These are phyloP conservation scores for Debaryomycetaceae sp. DNA, from an alignment of 1,139 yeast genomes.

Conservation along the genomic window DNA sequence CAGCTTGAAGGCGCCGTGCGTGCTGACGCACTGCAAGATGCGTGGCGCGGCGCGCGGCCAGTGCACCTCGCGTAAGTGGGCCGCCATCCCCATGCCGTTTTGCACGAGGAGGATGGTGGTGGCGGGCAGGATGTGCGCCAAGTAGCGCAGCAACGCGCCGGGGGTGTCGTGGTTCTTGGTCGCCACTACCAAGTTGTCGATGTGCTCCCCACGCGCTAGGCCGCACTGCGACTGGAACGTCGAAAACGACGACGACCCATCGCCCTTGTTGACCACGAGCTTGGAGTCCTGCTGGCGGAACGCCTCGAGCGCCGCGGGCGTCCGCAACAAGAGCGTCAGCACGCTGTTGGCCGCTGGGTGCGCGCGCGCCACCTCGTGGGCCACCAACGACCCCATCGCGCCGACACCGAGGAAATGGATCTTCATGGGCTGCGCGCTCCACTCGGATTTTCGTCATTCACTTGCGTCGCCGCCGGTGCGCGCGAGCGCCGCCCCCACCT, in stretches of 20 bases:
- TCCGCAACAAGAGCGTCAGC: conserved; percentile 39
- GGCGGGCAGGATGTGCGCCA: conserved; percentile 30
- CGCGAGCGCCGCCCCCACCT: too few species aligned
- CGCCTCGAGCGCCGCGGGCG: conserved; percentile 30
- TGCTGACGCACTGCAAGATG: conserved; percentile 68
- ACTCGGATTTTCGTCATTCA: too few species aligned
- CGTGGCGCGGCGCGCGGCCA: conserved; percentile 57
- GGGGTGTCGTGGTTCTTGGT: conserved; percentile 61
- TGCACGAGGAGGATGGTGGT: conserved; percentile 68
- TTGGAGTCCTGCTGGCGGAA: conserved; percentile 38
- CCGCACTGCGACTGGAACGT: conserved; percentile 2
- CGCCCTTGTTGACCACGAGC: conserved; percentile 15
- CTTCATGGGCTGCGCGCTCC: too few species aligned
- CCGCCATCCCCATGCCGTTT: conserved; percentile 71
- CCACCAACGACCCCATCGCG: conserved; percentile 37
- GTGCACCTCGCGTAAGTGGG: conserved; percentile 44
- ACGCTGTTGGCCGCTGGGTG: conserved; percentile 19
- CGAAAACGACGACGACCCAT: conserved; percentile 5
- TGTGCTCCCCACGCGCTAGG: conserved; percentile 15
- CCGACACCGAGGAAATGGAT: conserved; percentile 42
- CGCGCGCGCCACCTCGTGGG: conserved; percentile 31
- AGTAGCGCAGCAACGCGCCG: conserved; percentile 42
- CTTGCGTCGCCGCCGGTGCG: too few species aligned
- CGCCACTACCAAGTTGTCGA: conserved; percentile 53
- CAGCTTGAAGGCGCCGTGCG: conserved; percentile 68